Evolutionary conservation across 805 yeast genomes (phyloP), one percentile per base, ranked within the genome.

Genomic region (Lipomyces chichibuensis): DNA sequence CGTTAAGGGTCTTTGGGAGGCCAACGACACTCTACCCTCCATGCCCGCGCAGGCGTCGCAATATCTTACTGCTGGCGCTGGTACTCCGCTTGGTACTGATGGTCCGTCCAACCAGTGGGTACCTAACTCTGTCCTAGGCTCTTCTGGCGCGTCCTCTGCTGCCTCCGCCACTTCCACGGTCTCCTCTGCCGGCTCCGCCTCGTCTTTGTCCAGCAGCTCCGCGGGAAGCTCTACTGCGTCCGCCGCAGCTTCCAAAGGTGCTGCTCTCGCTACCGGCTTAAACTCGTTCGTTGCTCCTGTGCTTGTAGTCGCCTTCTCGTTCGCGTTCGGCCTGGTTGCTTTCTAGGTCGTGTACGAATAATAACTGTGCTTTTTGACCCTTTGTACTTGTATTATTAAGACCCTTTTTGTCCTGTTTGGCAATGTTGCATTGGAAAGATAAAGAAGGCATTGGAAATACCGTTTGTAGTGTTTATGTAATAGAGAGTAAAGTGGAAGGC

Each of bases 31-130:
- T 25, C 65, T 70, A 39, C 73, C 73, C 14, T 63, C 58, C 37
- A 64, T 70, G 53, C 71, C 71, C 25, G 74, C 74, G 68, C 70
- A 77, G 62, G 75, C 78, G 51, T 68, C 73, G 59, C 72, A 72
- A 60, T 71, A 71, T 53, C 72, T 81, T 46, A 80, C 80, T 29
- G 72, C 72, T 33, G 78, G 81, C 65, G 82, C 83, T 14, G 83
- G 74, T 32, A 49, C 65, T 35, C 74, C 75, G 54, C 72, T 80
- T 63, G 73, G 80, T 63, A 65, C 71, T 58, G 75, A 75, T 32
- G 82, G 82, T 59, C 75, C 63, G 33, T 59, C 71, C 46, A 72
- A 73, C 65, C 72, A 69, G 63, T 71, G 70, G 65, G 59, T 66
- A 1, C 56, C 71, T 14, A 49, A 56, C 27, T 37, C 51, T 14